Evolutionary conservation across 192 early-diverging fungal species (phyloP).

Genomic region (Ramicandelaber brevisporus): DNA sequence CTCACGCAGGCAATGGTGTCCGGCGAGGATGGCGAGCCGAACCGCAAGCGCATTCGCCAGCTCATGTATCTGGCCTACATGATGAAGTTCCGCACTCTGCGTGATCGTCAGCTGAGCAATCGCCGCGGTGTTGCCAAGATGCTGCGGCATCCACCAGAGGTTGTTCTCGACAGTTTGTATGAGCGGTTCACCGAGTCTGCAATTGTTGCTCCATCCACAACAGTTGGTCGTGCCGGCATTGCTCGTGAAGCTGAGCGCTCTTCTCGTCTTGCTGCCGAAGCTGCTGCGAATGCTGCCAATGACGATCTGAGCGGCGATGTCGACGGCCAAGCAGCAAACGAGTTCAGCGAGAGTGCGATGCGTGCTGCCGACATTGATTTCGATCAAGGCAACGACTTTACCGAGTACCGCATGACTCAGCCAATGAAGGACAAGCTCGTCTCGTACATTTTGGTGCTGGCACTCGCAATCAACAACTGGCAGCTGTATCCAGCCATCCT

Average conservation of each 20-base stretch:
- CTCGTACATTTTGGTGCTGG: slow-evolving; percentile 45
- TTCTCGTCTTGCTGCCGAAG: not conserved
- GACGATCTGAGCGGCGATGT: slow-evolving; percentile 1
- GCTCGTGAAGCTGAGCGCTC: too few species aligned
- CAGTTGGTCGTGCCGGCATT: too few species aligned
- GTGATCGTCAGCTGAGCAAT: slow-evolving; percentile 17
- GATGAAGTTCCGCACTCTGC: slow-evolving; percentile 34
- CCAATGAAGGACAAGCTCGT: slow-evolving; percentile 44
- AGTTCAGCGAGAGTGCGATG: slow-evolving; percentile 1
- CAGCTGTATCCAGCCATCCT: slow-evolving; percentile 28
- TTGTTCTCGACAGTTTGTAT: slow-evolving; percentile 4
- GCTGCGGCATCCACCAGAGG: slow-evolving; percentile 26
- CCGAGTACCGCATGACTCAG: slow-evolving; percentile 21
- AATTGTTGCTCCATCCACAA: too few species aligned
- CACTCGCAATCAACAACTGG: slow-evolving; percentile 46
- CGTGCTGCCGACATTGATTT: too few species aligned
- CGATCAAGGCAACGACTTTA: not conserved
- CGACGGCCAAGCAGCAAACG: slow-evolving; percentile 5
- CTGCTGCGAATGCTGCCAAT: not conserved
- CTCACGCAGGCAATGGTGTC: too few species aligned
- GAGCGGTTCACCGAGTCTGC: too few species aligned
- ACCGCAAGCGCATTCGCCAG: slow-evolving; percentile 22
- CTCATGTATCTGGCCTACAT: slow-evolving; percentile 54
- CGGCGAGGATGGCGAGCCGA: too few species aligned
- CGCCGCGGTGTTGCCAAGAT: slow-evolving; percentile 10